Evolutionary conservation across 306 rosid species (phyloP).

Genomic region (Citrullus mucosospermus): DNA sequence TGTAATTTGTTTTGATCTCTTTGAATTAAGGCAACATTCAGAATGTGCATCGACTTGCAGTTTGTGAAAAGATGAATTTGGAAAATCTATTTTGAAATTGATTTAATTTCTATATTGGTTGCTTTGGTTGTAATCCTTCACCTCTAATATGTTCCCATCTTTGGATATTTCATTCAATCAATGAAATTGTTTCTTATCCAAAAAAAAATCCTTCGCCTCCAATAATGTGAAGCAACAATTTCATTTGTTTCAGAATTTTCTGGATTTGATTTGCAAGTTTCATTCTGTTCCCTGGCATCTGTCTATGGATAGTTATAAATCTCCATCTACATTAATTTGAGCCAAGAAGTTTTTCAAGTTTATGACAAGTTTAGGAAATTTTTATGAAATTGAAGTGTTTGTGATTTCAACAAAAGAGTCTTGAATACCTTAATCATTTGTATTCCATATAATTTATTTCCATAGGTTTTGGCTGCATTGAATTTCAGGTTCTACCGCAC

Average conservation of each 20-base stretch:
- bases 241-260: background rate
- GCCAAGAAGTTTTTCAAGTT: background rate
- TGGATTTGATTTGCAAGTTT: conserved; percentile 3
- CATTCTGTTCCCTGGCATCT: background rate
- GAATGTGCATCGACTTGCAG: background rate
- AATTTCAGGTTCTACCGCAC: conserved; percentile 27
- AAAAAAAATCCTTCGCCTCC: too few relatives aligned
- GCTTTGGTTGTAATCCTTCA: background rate
- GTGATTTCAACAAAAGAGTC: background rate
- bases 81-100: background rate
- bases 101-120: background rate
- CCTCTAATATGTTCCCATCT: background rate
- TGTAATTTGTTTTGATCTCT: background rate
- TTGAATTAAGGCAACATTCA: background rate
- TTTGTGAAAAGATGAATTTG: background rate
- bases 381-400: background rate
- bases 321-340: background rate
- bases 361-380: background rate
- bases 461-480: background rate
- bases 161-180: too few relatives aligned
- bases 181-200: too few relatives aligned
- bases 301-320: background rate
- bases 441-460: background rate
- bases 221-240: background rate
- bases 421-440: background rate